Evolutionary conservation across 805 yeast genomes (phyloP).

Genomic region (Blastobotrys attinorum): DNA sequence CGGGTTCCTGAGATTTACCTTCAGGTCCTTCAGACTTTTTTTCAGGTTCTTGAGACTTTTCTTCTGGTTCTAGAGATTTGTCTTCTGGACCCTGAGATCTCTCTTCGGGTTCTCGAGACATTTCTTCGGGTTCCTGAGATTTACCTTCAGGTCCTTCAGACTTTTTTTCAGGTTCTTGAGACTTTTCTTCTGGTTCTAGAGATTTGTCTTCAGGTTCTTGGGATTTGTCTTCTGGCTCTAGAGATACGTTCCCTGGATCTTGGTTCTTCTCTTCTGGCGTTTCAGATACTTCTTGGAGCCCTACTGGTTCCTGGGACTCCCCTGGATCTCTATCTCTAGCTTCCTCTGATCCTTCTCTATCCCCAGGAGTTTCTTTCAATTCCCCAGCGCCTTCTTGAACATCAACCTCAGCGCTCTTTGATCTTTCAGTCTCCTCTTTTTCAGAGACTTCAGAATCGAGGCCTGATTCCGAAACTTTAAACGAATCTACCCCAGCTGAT

Average conservation of each 20-base stretch:
- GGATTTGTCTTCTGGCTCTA: not conserved
- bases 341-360: slow-evolving; percentile 1
- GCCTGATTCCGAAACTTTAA: not conserved
- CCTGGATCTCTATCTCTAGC: not conserved
- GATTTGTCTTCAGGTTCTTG: too few species aligned
- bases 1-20: not conserved
- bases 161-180: not conserved
- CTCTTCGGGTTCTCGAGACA: not conserved
- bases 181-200: not conserved
- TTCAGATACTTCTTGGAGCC: too few species aligned
- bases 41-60: not conserved
- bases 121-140: not conserved
- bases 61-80: not conserved
- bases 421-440: not conserved
- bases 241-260: not conserved
- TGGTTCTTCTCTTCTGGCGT: too few species aligned
- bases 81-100: too few species aligned
- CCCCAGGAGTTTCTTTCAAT: not conserved
- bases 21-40: not conserved
- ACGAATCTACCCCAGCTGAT: not conserved
- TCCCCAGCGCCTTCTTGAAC: not conserved
- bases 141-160: too few species aligned
- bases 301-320: too few species aligned
- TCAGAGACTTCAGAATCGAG: not conserved
- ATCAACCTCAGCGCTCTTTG: not conserved